Base-by-base conservation (phyloP, 2,329 filamentous ascomycete species). In the Beauveria rudraprayagi region DNA sequence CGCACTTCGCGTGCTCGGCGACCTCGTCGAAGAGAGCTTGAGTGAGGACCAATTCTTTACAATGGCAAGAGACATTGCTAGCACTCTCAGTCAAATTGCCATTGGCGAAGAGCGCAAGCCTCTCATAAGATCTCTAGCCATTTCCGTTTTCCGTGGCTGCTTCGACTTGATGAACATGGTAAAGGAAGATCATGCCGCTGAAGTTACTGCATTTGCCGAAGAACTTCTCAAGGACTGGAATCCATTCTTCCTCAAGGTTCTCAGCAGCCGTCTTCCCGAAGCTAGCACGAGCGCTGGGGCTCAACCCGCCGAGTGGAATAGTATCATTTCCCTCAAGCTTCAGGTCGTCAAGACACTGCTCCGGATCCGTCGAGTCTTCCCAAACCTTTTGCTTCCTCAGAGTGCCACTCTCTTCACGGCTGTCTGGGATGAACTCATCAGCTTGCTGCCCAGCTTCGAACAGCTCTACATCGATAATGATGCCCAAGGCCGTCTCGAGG, bases 161-260 rank as follows among this genome's bases (percentile, higher is more conserved):
- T 96, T 99, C 72, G 92, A 97, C 71, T 90, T 94, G 61, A 84
- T 99, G 77, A 92, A 97, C 75, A 96, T 97, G 84, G 90, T 97
- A 66, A 89, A 96, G 80, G 92, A 96, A 66, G 91, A 96, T 67
- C 90, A 97, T 75, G 90, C 90, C 69, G 82, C 83, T 62, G 90
- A 90, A 60, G 91, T 97, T 63, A 94, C 91, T 74, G 82, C 81
- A 1, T 99, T 99, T 72, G 92, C 93, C 58, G 91, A 96, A 63
- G 89, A 96, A 70, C 86, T 91, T 0, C 80, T 97, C 54, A 82
- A 81, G 67, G 83, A 84, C 56, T 99, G 94, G 94, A 87, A 90
- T 64, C 91, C 92, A 5, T 96, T 96, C 78, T 94, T 97, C 77
- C 81, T 91, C 66, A 82, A 84, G 44, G 85, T 89, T 9, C 79